Evolutionary conservation across 495 filamentous ascomycete genomes (phyloP).

Genomic region (Parathielavia appendiculata): DNA sequence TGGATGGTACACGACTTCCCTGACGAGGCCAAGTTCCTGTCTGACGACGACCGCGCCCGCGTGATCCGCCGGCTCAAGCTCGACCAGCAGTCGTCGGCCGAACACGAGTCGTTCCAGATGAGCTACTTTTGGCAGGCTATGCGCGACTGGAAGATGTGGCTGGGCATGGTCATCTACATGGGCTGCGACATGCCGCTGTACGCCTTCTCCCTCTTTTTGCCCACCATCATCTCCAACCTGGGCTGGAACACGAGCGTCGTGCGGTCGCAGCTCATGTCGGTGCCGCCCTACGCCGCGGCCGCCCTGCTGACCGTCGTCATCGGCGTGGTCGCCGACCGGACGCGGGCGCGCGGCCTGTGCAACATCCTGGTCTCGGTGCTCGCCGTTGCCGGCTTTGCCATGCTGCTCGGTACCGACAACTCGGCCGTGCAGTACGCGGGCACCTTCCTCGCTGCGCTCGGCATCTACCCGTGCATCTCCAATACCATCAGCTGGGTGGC

Average conservation of each 20-base stretch:
- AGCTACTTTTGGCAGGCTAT: constrained; percentile 69
- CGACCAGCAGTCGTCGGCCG: constrained; percentile 73
- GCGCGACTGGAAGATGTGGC: constrained; percentile 84
- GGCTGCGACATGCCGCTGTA: constrained; percentile 72
- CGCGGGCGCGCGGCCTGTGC: constrained; percentile 69
- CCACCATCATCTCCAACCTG: constrained; percentile 70
- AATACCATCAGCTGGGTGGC: constrained; percentile 86
- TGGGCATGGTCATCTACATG: constrained; percentile 74
- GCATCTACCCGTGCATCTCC: constrained; percentile 89
- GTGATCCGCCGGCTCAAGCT: constrained; percentile 66
- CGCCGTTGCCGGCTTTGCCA: constrained; percentile 71
- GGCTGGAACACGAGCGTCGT: constrained; percentile 60
- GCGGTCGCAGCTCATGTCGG: constrained; percentile 72
- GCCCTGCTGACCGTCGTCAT: constrained; percentile 69
- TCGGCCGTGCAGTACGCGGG: constrained; percentile 72
- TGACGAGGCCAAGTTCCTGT: constrained; percentile 72
- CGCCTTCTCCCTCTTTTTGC: constrained; percentile 85
- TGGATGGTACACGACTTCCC: constrained; percentile 92
- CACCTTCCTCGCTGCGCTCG: constrained; percentile 78
- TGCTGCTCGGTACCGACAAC: constrained; percentile 61
- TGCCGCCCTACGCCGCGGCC: constrained; percentile 84
- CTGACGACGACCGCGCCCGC: constrained; percentile 62
- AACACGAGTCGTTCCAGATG: constrained; percentile 75
- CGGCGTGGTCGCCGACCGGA: constrained; percentile 77
- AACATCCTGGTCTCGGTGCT: constrained; percentile 69